Evolutionary conservation across 345 rosid genomes (phyloP), one percentile per base, ranked within the genome.

Genomic region (Moringa oleifera): DNA sequence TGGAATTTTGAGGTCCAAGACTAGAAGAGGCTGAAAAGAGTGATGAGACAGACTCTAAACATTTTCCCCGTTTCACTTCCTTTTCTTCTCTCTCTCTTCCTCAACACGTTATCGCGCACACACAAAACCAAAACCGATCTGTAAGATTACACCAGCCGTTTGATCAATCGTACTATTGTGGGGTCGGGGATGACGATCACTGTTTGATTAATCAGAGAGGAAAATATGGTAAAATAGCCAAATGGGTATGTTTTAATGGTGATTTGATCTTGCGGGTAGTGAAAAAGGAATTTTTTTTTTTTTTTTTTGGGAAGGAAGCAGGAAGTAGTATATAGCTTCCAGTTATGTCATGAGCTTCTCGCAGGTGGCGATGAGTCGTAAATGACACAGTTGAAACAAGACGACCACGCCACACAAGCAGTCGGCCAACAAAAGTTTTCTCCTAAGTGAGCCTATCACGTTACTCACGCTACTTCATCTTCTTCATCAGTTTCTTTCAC

Each of bases 301-400:
- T n/a, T n/a, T n/a, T n/a, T n/a, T n/a, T n/a, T n/a, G 52, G 5
- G 41, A 71, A 22, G 20, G 20, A 36, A 63, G 20, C 21, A 62
- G 37, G 66, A 18, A 60, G 68, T 67, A 77, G 23, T 59, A 57
- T 33, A 73, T 9, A 19, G 46, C 49, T 20, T 45, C 68, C 45
- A 46, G 25, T 8, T 10, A 23, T 7, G 71, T 77, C 85, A 77
- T 80, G 81, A 72, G 80, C 70, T 74, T 80, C 85, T 77, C 67
- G 85, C 77, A 74, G 68, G 47, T 64, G 24, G 25, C 25, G 64
- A 51, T 5, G 5, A 4, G 57, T 50, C 54, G 61, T 53, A 36
- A 57, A 60, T 57, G 19, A 20, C 77, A 77, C 81, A 77, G 77
- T 72, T 71, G 62, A 64, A 22, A 51, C 63, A 25, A 18, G n/a